phyloP scores from a whole-genome alignment of 805 yeast genomes.

The Myxozyma lipomycoides region DNA sequence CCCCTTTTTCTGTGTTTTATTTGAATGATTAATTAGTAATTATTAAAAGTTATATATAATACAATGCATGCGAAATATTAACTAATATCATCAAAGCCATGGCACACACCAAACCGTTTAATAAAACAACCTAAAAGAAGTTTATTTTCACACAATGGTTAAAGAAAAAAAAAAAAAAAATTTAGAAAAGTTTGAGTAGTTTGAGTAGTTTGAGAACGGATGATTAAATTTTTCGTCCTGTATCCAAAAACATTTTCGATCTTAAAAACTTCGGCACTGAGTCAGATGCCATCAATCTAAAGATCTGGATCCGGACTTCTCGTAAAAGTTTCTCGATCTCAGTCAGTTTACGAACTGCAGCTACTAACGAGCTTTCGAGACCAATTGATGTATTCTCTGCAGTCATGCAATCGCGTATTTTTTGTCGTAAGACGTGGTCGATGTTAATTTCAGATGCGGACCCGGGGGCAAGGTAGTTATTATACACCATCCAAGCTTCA shows the following conservation, averaged over 20 bases:
- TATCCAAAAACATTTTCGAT: slow-evolving; percentile 5
- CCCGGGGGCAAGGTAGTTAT: slow-evolving; percentile 59
- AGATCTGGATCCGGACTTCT: slow-evolving; percentile 26
- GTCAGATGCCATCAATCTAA: slow-evolving; percentile 27
- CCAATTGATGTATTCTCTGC: background rate
- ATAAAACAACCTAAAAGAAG: no score
- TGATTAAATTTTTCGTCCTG: no score
- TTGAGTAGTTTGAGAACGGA: no score
- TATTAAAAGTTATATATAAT: no score
- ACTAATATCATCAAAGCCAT: no score
- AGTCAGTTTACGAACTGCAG: slow-evolving; percentile 9
- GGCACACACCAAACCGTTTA: no score
- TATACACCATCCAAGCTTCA: slow-evolving; percentile 59
- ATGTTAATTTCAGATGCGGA: slow-evolving; percentile 71
- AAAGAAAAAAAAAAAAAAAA: no score
- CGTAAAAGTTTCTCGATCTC: slow-evolving; percentile 15
- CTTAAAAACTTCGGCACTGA: slow-evolving; percentile 28
- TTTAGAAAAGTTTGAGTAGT: no score
- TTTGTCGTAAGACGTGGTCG: slow-evolving; percentile 41
- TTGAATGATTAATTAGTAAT: no score
- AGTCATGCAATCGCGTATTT: slow-evolving; percentile 22
- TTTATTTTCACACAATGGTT: no score
- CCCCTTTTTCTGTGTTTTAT: no score
- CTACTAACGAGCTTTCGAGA: background rate
- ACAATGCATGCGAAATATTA: no score